A percentile compares a stretch with the other conserved stretches of the same genome.
Conservation (phyloP, 2,329 filamentous ascomycete genomes). For the Aureobasidium sp. region DNA sequence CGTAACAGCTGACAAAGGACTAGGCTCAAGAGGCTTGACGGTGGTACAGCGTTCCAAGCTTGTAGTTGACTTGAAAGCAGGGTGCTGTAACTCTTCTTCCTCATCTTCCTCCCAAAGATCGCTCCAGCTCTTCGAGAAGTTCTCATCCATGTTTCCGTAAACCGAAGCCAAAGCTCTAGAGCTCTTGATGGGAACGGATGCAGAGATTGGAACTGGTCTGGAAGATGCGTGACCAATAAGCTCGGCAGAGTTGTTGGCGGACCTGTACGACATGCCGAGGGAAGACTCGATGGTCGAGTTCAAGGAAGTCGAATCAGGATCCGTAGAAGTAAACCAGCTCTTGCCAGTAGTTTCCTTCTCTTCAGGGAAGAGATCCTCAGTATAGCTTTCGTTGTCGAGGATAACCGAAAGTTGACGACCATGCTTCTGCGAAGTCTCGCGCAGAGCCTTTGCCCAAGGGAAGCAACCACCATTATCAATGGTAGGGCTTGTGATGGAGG, state of each 20-base stretch:
- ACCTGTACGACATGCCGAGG: conserved; percentile 73
- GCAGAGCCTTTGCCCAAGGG: conserved; percentile 89
- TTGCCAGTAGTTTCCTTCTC: conserved; percentile 58
- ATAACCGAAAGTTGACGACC: conserved; percentile 82
- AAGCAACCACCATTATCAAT: conserved; percentile 72
- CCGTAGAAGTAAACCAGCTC: conserved; percentile 65
- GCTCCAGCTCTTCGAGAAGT: conserved; percentile 97
- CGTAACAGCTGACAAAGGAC: conserved; percentile 21
- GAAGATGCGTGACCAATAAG: conserved; percentile 44
- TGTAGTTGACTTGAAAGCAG: conserved; percentile 31
- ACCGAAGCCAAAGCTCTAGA: conserved; percentile 66
- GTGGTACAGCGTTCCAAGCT: conserved; percentile 33
- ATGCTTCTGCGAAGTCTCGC: conserved; percentile 60
- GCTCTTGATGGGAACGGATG: conserved; percentile 58
- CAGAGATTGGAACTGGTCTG: conserved; percentile 67
- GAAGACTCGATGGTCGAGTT: conserved; percentile 80
- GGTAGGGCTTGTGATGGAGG: conserved; percentile 83
- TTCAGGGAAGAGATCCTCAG: conserved; percentile 77
- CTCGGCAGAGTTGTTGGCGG: conserved; percentile 52
- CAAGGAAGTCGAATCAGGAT: conserved; percentile 70
- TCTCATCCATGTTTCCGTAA: conserved; percentile 69
- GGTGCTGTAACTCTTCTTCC: conserved; percentile 56
- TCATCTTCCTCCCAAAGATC: conserved; percentile 97
- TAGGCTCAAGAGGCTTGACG: conserved; percentile 53
- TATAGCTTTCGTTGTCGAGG: conserved; percentile 64